Conservation (phyloP, 371 early-diverging fungal genomes). For the Mucor mucedo region DNA sequence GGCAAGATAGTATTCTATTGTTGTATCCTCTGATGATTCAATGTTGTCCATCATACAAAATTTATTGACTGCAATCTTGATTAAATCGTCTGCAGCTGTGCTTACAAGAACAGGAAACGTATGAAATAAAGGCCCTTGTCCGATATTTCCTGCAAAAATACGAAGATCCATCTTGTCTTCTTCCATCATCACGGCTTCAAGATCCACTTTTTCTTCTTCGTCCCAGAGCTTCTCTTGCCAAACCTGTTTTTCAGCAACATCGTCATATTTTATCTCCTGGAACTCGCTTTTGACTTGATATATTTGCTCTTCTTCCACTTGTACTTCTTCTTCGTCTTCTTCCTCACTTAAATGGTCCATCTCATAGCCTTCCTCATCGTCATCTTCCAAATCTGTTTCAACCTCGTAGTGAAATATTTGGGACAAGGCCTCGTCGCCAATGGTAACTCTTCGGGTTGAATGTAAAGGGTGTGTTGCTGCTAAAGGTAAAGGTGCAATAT, state of each 20-base stretch:
- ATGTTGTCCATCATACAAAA: conserved; percentile 36
- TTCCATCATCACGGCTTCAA: not conserved
- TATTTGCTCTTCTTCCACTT: not conserved
- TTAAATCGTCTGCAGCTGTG: conserved; percentile 59
- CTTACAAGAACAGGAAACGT: conserved; percentile 45
- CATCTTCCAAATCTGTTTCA: conserved; percentile 40
- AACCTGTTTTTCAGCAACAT: not conserved
- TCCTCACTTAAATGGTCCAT: conserved; percentile 21
- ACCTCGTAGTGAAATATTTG: conserved; percentile 46
- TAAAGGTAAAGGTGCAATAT: conserved; percentile 6
- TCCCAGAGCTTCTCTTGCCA: conserved; percentile 30
- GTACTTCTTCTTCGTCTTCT: not conserved
- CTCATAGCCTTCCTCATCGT: conserved; percentile 22
- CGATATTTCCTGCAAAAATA: conserved; percentile 68
- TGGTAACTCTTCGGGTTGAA: conserved; percentile 37
- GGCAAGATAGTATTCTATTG: conserved; percentile 56
- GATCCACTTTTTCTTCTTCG: conserved; percentile 10
- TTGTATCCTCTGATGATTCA: conserved; percentile 36
- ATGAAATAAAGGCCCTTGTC: conserved; percentile 61
- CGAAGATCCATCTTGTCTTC: conserved; percentile 27
- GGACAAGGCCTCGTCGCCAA: conserved; percentile 31
- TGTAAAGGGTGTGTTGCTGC: conserved; percentile 7
- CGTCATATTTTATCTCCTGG: conserved; percentile 10
- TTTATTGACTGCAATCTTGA: conserved; percentile 49
- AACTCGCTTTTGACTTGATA: conserved; percentile 1